Conservation (phyloP, 306 rosid genomes). For the Gastrolobium villosum region DNA sequence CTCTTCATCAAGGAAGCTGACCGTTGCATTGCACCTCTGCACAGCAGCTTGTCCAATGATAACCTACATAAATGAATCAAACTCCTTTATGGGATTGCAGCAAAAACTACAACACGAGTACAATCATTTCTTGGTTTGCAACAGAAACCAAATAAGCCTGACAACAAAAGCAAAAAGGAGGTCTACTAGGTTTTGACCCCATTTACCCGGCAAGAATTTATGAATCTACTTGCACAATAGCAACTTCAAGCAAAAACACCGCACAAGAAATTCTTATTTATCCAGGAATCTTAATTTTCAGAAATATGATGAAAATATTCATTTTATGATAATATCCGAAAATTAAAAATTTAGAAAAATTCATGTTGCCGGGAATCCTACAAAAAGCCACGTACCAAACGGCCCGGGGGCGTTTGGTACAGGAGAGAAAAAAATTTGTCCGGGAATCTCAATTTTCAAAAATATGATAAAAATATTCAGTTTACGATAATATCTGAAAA, state of each 20-base stretch:
- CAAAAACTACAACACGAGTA: slow-evolving; percentile 1
- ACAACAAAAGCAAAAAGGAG: background rate
- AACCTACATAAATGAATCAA: slow-evolving; percentile 62
- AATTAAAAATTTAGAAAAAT: too few relatives aligned
- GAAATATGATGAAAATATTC: too few relatives aligned
- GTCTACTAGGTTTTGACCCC: slow-evolving; percentile 22
- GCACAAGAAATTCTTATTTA: too few relatives aligned
- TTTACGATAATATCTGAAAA: too few relatives aligned
- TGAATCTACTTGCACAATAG: background rate
- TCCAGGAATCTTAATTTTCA: too few relatives aligned
- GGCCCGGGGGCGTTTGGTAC: too few relatives aligned
- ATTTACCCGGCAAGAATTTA: background rate
- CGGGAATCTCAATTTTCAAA: too few relatives aligned
- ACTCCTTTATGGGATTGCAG: slow-evolving; percentile 24
- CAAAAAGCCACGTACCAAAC: too few relatives aligned
- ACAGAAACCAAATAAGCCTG: slow-evolving; percentile 3
- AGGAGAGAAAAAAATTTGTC: too few relatives aligned
- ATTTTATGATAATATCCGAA: too few relatives aligned
- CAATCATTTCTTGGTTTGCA: background rate
- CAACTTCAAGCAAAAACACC: background rate
- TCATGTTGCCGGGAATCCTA: too few relatives aligned
- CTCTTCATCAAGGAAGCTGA: slow-evolving; percentile 64
- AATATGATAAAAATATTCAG: too few relatives aligned
- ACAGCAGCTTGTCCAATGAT: slow-evolving; percentile 88
- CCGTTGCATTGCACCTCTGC: slow-evolving; percentile 89